Base-by-base conservation (phyloP, 768 basidiomycete genomes). In the Lyophyllum decastes region DNA sequence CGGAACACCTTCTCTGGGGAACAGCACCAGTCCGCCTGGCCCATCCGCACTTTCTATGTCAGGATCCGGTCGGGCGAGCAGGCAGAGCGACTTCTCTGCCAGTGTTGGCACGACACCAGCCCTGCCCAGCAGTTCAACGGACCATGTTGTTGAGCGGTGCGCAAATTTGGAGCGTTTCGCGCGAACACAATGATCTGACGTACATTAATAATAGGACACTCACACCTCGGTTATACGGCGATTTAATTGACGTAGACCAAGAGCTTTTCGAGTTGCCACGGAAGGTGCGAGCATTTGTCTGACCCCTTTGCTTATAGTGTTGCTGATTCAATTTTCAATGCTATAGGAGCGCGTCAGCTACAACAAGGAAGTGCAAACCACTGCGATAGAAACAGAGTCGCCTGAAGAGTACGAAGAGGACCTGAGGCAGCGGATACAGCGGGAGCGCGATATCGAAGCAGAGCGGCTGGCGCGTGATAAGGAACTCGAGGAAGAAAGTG, bases 221-320 rank as follows among this genome's bases (percentile, higher is more conserved):
- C 66, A 85, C 82, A 4, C 86, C 88, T 11, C 80, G 89, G 43
- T 78, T 82, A 27, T 76, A 86, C 43, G 82, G 83, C n/a, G 92
- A 93, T 67, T 80, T 94, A n/a, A 83, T 96, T 49, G 92, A 96
- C 62, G 81, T 92, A 17, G 91, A 94, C 61, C 88, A 93, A 66
- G 95, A 97, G 67, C 75, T 97, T 5, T 96, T 93, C 63, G 94
- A 95, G 64, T 75, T 95, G 11, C 94, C 94, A 2, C 86, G 89
- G 66, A 93, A 90, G 78, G 94, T 93, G 11, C 30, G 24, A 54
- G 47, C 77, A 34, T 24, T 40, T 12, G 6, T 19, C 21, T 7
- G 24, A n/a, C 21, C 35, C 44, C 11, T 54, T 25, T 19, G 8
- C 14, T 41, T 9, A n/a, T 17, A 40, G 16, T 52, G 16, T 44